phyloP scores from a whole-genome alignment of 768 basidiomycete genomes.

The Calocybe cyanea region DNA sequence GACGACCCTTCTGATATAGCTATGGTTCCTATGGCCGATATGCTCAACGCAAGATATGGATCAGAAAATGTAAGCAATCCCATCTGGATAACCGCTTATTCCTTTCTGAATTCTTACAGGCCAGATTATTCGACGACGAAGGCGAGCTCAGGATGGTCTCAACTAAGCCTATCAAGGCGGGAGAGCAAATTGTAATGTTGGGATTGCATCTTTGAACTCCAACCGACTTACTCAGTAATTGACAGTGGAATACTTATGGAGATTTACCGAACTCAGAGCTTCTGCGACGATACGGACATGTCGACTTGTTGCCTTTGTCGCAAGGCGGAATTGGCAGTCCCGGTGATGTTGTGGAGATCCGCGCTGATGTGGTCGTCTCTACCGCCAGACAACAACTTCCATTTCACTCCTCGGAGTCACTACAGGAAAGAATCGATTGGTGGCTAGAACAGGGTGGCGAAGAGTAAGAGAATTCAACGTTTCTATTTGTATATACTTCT shows the following conservation, averaged over 20 bases:
- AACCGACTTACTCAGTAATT: conserved; percentile 7
- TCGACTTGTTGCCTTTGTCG: conserved; percentile 66
- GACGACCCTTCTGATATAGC: conserved; percentile 62
- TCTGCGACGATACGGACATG: conserved; percentile 91
- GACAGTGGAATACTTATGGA: conserved; percentile 93
- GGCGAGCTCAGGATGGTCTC: conserved; percentile 73
- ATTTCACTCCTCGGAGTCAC: conserved; percentile 20
- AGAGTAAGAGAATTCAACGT: conserved; percentile 53
- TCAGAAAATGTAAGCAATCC: conserved; percentile 71
- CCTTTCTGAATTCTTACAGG: conserved; percentile 40
- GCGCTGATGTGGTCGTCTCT: conserved; percentile 63
- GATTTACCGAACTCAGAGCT: conserved; percentile 91
- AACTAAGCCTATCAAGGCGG: conserved; percentile 66
- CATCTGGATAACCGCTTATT: conserved; percentile 1
- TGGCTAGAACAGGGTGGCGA: conserved; percentile 90
- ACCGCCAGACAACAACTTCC: conserved; percentile 24
- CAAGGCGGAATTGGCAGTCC: conserved; percentile 61
- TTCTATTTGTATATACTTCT: conserved; percentile 5
- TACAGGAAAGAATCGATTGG: conserved; percentile 78
- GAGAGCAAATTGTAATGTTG: conserved; percentile 76
- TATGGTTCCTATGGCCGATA: conserved; percentile 96
- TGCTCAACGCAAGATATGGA: conserved; percentile 86
- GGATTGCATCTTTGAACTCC: conserved; percentile 20
- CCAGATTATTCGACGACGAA: conserved; percentile 80
- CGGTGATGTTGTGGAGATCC: conserved; percentile 74